Evolutionary conservation across 345 rosid genomes (phyloP).

Genomic region (Bretschneidera sinensis): DNA sequence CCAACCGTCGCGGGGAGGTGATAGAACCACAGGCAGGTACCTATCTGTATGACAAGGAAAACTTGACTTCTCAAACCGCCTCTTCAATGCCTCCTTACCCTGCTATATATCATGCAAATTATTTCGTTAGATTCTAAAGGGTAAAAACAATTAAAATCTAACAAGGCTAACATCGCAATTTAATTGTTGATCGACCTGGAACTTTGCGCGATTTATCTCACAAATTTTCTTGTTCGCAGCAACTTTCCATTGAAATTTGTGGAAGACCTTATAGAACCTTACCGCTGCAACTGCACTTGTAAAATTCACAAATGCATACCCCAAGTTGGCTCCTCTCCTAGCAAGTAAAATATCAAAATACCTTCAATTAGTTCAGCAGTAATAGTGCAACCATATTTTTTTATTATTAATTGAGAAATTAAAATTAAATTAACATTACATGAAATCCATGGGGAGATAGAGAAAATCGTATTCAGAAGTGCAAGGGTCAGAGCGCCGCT

Average conservation of each 20-base stretch:
- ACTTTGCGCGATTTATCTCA: slow-evolving; percentile 24
- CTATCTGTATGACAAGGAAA: slow-evolving; percentile 34
- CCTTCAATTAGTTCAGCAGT: neutral
- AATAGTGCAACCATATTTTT: neutral
- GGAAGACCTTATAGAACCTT: slow-evolving; percentile 21
- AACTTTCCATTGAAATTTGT: slow-evolving; percentile 24
- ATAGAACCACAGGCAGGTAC: slow-evolving; percentile 36
- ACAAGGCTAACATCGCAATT: neutral
- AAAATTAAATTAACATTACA: slow-evolving; percentile 30
- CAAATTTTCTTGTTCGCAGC: slow-evolving; percentile 21
- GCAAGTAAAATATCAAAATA: neutral
- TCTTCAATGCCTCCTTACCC: slow-evolving; percentile 34
- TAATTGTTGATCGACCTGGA: slow-evolving; percentile 30
- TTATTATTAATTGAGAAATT: no score
- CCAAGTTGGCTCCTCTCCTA: slow-evolving; percentile 31
- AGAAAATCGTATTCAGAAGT: slow-evolving; percentile 44
- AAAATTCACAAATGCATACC: slow-evolving; percentile 59
- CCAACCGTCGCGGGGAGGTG: slow-evolving; percentile 40
- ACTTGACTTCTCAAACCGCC: slow-evolving; percentile 23
- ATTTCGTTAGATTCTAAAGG: neutral
- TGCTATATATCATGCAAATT: slow-evolving; percentile 2
- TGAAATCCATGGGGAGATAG: slow-evolving; percentile 56
- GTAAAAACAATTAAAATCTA: neutral
- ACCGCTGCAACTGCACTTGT: slow-evolving; percentile 31
- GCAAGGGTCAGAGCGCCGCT: neutral